Evolutionary conservation across 1,284 basidiomycete species (phyloP).

Genomic region (Entoloma clypeatum): DNA sequence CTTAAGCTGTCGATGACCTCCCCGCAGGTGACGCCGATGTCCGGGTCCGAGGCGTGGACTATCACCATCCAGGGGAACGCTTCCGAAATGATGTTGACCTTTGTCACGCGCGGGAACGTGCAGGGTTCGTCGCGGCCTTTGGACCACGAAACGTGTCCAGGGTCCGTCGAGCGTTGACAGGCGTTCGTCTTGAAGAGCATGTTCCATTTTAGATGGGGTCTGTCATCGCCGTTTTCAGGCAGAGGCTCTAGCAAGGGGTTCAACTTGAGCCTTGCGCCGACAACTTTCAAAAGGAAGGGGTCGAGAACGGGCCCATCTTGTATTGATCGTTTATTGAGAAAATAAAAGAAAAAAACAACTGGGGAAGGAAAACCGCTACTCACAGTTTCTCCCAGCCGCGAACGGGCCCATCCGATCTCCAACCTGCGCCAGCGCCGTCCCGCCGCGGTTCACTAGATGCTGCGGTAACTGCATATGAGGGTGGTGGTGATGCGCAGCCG

Average conservation of each 20-base stretch:
- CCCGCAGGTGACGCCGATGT: constrained; percentile 65
- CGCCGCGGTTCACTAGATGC: background rate
- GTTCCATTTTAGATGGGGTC: constrained; percentile 63
- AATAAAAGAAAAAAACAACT: constrained; percentile 3
- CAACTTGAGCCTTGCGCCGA: constrained; percentile 44
- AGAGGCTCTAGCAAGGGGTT: constrained; percentile 60
- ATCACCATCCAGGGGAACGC: constrained; percentile 58
- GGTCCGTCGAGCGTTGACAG: constrained; percentile 60
- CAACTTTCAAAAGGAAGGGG: constrained; percentile 50
- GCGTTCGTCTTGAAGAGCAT: constrained; percentile 64
- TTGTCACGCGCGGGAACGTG: constrained; percentile 62
- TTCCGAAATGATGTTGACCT: constrained; percentile 48
- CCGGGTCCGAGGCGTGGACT: constrained; percentile 44
- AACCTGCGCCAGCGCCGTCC: constrained; percentile 21
- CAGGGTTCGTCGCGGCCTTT: constrained; percentile 67
- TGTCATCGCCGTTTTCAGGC: constrained; percentile 40
- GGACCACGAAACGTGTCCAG: constrained; percentile 58
- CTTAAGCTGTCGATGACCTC: constrained; percentile 63
- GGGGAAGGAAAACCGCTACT: constrained; percentile 15
- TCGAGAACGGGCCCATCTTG: constrained; percentile 69
- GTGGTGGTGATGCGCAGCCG: background rate
- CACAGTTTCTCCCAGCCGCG: constrained; percentile 36
- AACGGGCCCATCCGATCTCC: constrained; percentile 36
- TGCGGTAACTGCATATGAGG: constrained; percentile 11
- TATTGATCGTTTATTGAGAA: background rate